Conservation (phyloP, 495 filamentous ascomycete species). For the Podospora sp. region DNA sequence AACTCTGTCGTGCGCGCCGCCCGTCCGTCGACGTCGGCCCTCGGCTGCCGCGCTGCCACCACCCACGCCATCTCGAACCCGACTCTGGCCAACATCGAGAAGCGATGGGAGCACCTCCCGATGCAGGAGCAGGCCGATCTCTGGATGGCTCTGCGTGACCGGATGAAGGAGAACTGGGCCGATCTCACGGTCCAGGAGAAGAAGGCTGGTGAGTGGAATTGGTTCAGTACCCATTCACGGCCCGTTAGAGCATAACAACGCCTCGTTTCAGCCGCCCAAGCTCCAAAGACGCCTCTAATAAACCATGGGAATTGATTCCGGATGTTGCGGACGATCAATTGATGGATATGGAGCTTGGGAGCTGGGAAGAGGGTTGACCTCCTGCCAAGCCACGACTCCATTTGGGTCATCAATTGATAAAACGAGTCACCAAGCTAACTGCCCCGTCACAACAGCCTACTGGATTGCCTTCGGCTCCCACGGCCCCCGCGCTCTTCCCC, state of each 20-base stretch:
- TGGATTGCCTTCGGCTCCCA: slow-evolving; percentile 97
- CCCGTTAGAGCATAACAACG: neutral
- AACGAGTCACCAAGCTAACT: neutral
- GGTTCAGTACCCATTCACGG: neutral
- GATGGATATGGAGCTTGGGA: slow-evolving; percentile 10
- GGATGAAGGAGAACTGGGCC: slow-evolving; percentile 97
- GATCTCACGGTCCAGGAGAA: slow-evolving; percentile 95
- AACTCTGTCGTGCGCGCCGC: slow-evolving; percentile 39
- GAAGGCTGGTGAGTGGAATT: slow-evolving; percentile 84
- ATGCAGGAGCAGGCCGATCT: slow-evolving; percentile 98
- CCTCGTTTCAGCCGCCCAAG: neutral
- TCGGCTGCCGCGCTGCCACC: slow-evolving; percentile 65
- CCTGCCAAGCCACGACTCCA: neutral
- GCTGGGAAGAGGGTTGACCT: slow-evolving; percentile 7
- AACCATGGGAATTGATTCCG: slow-evolving; percentile 4
- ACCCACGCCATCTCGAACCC: slow-evolving; percentile 96
- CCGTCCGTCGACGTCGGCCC: slow-evolving; percentile 39
- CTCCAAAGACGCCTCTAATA: neutral
- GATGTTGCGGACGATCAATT: slow-evolving; percentile 13
- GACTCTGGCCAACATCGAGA: slow-evolving; percentile 96
- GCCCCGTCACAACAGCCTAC: slow-evolving; percentile 67
- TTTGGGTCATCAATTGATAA: neutral
- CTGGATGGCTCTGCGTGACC: slow-evolving; percentile 96
- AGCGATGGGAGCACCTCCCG: slow-evolving; percentile 96
- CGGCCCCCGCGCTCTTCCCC: slow-evolving; percentile 78